Evolutionary conservation across 148 eudicot genomes (phyloP).

Genomic region (Chenopodium quinoa): DNA sequence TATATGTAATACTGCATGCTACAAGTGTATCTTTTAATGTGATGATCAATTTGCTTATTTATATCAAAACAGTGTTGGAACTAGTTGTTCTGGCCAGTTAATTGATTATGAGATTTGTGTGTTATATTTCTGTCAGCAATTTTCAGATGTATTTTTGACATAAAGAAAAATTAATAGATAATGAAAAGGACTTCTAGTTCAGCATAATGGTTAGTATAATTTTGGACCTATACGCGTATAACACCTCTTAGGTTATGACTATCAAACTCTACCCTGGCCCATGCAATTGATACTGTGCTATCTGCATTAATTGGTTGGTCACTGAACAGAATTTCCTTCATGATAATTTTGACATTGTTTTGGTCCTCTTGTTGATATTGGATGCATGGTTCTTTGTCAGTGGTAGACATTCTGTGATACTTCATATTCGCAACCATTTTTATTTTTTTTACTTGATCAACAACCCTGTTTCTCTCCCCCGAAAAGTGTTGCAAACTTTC

Average conservation of each 20-base stretch:
- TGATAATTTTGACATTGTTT: background rate
- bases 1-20: background rate
- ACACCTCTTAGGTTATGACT: background rate
- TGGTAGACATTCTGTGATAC: background rate
- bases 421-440: background rate
- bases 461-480: background rate
- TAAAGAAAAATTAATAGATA: background rate
- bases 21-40: background rate
- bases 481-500: background rate
- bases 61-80: background rate
- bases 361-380: background rate
- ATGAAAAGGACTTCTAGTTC: no score
- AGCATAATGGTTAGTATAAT: background rate
- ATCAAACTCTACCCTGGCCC: background rate
- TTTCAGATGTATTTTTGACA: background rate
- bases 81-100: background rate
- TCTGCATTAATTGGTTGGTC: background rate
- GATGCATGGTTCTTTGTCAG: background rate
- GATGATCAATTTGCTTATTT: background rate
- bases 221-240: background rate
- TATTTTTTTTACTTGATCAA: background rate
- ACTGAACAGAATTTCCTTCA: slow-evolving; percentile 8
- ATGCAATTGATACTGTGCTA: background rate
- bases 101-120: background rate
- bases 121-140: background rate